Evolutionary conservation across 2,329 filamentous ascomycete species (phyloP).

Genomic region (Leptographium wingfieldii): DNA sequence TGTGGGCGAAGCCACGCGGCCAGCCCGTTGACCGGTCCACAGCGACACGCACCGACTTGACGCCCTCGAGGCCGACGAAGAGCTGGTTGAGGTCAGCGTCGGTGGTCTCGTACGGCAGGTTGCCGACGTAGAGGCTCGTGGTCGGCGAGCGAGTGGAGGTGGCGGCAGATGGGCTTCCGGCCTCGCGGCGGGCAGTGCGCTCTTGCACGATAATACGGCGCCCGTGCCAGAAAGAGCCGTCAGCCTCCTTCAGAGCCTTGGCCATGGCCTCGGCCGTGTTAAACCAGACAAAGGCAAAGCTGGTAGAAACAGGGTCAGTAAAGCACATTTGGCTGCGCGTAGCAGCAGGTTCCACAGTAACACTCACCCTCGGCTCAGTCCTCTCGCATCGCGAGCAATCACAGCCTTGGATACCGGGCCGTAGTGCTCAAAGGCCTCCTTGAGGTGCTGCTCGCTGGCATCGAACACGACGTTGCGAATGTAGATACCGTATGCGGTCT

Average conservation of each 20-base stretch:
- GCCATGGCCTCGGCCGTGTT: conserved; percentile 12
- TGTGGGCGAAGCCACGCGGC: conserved; percentile 73
- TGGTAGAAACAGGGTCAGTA: conserved; percentile 3
- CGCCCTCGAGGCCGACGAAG: conserved; percentile 57
- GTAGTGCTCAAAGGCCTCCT: conserved; percentile 20
- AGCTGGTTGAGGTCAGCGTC: conserved; percentile 71
- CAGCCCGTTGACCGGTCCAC: conserved; percentile 71
- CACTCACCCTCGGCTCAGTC: conserved; percentile 23
- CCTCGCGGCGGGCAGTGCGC: conserved; percentile 4
- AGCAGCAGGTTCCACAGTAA: not conserved
- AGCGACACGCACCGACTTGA: conserved; percentile 66
- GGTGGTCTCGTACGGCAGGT: conserved; percentile 75
- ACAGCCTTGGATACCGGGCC: conserved; percentile 15
- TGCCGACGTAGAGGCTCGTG: conserved; percentile 59
- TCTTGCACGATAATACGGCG: conserved; percentile 19
- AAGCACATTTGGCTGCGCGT: not conserved
- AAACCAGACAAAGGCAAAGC: conserved; percentile 23
- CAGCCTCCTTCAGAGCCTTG: conserved; percentile 17
- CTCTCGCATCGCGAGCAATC: conserved; percentile 21
- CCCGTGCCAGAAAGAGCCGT: conserved; percentile 26
- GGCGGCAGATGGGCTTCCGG: not conserved
- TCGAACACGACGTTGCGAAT: conserved; percentile 24
- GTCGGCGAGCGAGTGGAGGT: conserved; percentile 12
- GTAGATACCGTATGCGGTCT: conserved; percentile 17
- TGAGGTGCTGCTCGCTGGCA: conserved; percentile 21